Evolutionary conservation across 345 rosid species (phyloP).

Genomic region (Passiflora organensis): DNA sequence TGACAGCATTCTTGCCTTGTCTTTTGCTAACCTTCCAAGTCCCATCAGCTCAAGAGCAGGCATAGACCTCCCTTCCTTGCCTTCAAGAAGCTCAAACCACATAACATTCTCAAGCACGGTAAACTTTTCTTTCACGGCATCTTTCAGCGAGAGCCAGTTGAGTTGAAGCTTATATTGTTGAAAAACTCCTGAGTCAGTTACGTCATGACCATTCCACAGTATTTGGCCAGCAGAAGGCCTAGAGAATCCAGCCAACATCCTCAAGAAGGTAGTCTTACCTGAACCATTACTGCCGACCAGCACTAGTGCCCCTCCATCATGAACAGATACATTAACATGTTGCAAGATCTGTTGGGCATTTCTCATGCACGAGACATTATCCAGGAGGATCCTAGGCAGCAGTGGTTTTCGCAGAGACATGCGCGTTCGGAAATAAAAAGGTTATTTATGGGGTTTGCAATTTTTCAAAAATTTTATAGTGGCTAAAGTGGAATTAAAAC

Average conservation of each 20-base stretch:
- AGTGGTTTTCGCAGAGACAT: constrained; percentile 60
- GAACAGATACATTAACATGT: constrained; percentile 64
- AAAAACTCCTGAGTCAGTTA: constrained; percentile 65
- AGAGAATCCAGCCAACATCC: constrained; percentile 85
- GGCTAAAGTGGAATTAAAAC: too few relatives aligned
- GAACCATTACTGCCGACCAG: constrained; percentile 80
- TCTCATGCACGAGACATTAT: constrained; percentile 93
- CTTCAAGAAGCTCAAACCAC: constrained; percentile 83
- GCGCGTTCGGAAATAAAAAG: background rate
- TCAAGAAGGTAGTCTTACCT: constrained; percentile 68
- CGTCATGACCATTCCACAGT: constrained; percentile 87
- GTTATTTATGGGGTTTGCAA: background rate
- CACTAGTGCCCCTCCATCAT: constrained; percentile 81
- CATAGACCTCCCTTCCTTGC: constrained; percentile 63
- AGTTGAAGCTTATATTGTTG: constrained; percentile 91
- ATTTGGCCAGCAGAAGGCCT: constrained; percentile 80
- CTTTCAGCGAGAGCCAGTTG: constrained; percentile 85
- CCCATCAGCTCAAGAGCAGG: constrained; percentile 90
- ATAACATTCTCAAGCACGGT: constrained; percentile 74
- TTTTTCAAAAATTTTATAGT: too few relatives aligned
- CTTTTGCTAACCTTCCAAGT: constrained; percentile 66
- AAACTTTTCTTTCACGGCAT: constrained; percentile 61
- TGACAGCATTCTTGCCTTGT: constrained; percentile 69
- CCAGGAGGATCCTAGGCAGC: constrained; percentile 64
- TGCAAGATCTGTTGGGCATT: constrained; percentile 76